Base-by-base conservation (phyloP, 176 grass and related monocot species). In the Cymbopogon citratus region DNA sequence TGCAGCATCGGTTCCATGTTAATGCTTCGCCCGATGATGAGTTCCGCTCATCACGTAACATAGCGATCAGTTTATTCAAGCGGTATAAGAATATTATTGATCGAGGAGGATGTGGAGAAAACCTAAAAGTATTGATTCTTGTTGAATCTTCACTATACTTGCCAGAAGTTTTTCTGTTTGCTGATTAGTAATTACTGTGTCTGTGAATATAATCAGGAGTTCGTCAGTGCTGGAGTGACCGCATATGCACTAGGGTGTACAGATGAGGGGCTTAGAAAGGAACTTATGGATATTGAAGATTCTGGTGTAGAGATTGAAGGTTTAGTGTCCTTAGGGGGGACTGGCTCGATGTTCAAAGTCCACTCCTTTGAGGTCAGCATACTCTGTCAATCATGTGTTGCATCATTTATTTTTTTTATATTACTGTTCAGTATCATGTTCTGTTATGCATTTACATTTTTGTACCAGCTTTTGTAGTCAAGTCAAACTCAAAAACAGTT, bases 171-270 rank as follows among this genome's bases (percentile, higher is more conserved):
- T 66, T 39, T 80, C 24, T 56, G 38, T 16, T 35, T 10, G 15
- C n/a, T 69, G 19, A 80, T 27, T 69, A 36, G 19, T 38, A 73
- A 49, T 73, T 48, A 73, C 7, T 73, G 70, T 26, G 7, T 27
- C 7, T 77, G 43, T 79, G 41, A 54, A 73, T 95, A 35, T 85
- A 66, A 14, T 29, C 77, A 98, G 95, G 95, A 92, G 26, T 98
- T 95, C 72, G 77, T 95, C 56, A 93, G 54, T 89, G 95, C 92
- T 81, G 90, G 92, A 39, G 95, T 93, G 68, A 92, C 94, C 56
- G 92, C 95, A 70, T 98, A 98, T 84, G 87, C 92, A 44, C 88
- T 98, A 61, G 92, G 95, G 6, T 98, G 95, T 91, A 93, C 95
- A 24, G 92, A 93, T 79, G 92, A 98, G 81, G 92, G 92, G 56